A percentile compares a stretch with the other conserved stretches of the same genome.
Evolutionary conservation across 164 flowering plant species (phyloP).

Genomic region (Tetrastigma voinierianum): DNA sequence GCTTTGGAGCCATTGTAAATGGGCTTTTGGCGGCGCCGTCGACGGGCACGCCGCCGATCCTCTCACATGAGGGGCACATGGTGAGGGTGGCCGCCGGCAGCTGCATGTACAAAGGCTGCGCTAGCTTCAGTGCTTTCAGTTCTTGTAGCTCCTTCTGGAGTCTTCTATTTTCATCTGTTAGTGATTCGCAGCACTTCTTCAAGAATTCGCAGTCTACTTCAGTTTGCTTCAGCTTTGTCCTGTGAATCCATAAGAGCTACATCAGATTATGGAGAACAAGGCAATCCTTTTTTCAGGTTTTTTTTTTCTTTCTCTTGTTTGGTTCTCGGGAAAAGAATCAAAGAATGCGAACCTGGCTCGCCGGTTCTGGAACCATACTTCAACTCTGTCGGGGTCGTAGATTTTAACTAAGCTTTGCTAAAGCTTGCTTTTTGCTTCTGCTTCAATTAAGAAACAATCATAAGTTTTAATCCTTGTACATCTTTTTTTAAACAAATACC

Average conservation of each 20-base stretch:
- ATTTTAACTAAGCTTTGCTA: constrained; percentile 67
- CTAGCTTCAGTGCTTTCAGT: constrained; percentile 66
- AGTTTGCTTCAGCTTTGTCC: constrained; percentile 93
- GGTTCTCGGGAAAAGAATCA: not conserved
- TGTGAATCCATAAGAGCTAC: constrained; percentile 8
- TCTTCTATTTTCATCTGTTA: constrained; percentile 76
- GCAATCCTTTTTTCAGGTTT: not conserved
- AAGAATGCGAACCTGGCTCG: constrained; percentile 64
- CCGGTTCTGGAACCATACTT: constrained; percentile 89
- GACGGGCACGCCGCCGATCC: constrained; percentile 38
- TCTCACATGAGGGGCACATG: constrained; percentile 82
- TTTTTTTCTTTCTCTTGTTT: not conserved
- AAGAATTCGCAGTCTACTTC: constrained; percentile 85
- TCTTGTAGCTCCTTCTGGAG: constrained; percentile 80
- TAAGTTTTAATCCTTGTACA: not conserved
- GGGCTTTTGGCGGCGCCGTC: constrained; percentile 36
- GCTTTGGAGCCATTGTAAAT: constrained; percentile 42
- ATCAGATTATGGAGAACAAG: not conserved
- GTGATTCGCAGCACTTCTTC: constrained; percentile 77
- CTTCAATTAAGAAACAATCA: constrained; percentile 2
- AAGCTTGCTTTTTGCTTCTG: constrained; percentile 89
- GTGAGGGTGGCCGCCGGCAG: constrained; percentile 80
- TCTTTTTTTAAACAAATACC: too few species aligned
- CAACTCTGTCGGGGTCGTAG: constrained; percentile 80
- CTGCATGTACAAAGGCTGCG: constrained; percentile 74